phyloP scores from a whole-genome alignment of 2,329 filamentous ascomycete species.

The Ascochyta clinopodiicola region DNA sequence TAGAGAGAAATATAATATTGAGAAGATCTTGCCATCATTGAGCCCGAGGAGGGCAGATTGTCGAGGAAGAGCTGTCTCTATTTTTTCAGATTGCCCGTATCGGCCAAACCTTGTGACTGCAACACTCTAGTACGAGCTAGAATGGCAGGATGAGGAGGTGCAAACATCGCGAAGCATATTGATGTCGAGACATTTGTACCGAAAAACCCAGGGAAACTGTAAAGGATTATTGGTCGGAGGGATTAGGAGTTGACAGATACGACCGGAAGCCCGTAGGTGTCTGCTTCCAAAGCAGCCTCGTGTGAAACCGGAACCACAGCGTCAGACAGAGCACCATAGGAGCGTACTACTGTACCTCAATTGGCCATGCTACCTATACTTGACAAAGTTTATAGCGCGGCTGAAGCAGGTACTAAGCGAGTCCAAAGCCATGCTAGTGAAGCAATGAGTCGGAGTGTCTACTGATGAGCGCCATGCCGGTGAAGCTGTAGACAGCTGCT shows the following conservation, averaged over 20 bases:
- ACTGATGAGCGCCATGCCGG: background rate
- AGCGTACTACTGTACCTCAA: background rate
- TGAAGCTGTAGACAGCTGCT: background rate
- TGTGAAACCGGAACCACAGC: background rate
- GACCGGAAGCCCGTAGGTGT: background rate
- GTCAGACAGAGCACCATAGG: background rate
- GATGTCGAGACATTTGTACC: constrained; percentile 17
- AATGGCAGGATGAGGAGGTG: constrained; percentile 27
- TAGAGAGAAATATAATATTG: constrained; percentile 21
- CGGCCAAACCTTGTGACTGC: too few relatives aligned
- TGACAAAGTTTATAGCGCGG: background rate
- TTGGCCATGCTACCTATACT: background rate
- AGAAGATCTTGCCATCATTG: constrained; percentile 35
- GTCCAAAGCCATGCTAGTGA: background rate
- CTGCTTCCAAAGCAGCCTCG: background rate
- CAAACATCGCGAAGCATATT: constrained; percentile 23
- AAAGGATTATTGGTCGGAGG: background rate
- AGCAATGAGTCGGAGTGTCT: background rate
- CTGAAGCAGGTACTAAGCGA: background rate
- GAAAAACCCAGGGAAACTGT: background rate
- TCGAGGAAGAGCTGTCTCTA: background rate
- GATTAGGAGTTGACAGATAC: too few relatives aligned
- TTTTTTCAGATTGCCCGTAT: background rate
- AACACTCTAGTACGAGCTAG: constrained; percentile 16
- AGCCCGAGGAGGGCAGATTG: constrained; percentile 19